Percentiles rank a stretch among this genome's conserved stretches.
phyloP scores from a whole-genome alignment of 2,329 filamentous ascomycete genomes.

The Ophiostoma novo-ulmi region DNA sequence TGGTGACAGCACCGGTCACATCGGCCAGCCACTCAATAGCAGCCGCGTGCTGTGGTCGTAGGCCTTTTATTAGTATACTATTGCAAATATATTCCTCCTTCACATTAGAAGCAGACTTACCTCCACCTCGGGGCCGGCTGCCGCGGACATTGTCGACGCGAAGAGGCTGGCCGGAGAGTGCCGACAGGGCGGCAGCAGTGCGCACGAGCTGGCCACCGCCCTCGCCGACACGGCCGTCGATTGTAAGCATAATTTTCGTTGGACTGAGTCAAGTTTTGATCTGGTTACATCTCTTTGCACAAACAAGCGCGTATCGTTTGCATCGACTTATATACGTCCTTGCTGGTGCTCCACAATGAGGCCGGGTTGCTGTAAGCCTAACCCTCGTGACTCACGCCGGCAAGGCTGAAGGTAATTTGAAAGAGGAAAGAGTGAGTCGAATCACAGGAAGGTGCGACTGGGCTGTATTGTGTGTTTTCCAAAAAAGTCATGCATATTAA shows the following conservation, averaged over 20 bases:
- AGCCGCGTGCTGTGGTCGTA: conserved; percentile 57
- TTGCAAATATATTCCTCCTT: background rate
- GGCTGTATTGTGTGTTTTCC: too few species aligned
- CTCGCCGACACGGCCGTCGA: conserved; percentile 56
- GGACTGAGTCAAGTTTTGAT: background rate
- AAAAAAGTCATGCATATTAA: too few species aligned
- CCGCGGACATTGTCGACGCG: conserved; percentile 52
- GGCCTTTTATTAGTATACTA: conserved; percentile 38
- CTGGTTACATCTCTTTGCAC: background rate
- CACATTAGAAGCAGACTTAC: conserved; percentile 23
- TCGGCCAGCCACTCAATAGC: conserved; percentile 51
- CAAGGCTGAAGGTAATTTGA: background rate
- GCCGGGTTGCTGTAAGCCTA: background rate
- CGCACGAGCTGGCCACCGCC: conserved; percentile 59
- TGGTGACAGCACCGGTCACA: conserved; percentile 47
- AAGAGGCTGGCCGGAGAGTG: conserved; percentile 50
- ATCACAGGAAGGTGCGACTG: background rate
- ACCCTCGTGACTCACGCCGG: background rate
- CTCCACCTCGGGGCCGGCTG: conserved; percentile 43
- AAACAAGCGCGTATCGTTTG: background rate
- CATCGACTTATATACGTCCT: background rate
- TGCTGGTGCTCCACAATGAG: background rate
- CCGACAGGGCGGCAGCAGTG: conserved; percentile 51
- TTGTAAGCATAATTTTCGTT: conserved; percentile 35
- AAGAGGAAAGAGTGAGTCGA: background rate